These are phyloP conservation scores for Ceratobasidium sp. DNA, from an alignment of 1,284 basidiomycete genomes.

Conservation along the genomic window DNA sequence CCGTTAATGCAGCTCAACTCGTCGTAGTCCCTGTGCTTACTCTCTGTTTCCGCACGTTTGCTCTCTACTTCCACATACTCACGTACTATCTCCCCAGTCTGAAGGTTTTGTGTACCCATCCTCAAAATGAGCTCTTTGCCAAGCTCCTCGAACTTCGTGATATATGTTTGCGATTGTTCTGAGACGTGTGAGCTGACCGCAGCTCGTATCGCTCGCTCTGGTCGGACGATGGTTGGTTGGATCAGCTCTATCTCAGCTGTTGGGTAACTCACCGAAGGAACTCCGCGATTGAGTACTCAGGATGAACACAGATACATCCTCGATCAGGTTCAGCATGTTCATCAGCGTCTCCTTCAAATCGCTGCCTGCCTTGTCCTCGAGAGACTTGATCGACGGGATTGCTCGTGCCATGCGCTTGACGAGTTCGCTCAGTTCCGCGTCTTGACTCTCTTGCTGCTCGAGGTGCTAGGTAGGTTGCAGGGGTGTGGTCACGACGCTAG, in stretches of 20 bases:
- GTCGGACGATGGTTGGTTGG: no score
- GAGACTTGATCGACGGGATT: conserved; percentile 1
- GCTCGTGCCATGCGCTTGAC: neutral
- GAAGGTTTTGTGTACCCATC: no score
- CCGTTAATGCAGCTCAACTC: no score
- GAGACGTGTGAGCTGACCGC: no score
- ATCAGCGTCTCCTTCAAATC: neutral
- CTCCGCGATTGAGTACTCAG: neutral
- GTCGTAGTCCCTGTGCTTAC: no score
- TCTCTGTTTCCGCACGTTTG: neutral
- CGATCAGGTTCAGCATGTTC: neutral
- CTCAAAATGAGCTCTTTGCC: no score
- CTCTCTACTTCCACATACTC: neutral
- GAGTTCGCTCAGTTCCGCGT: neutral
- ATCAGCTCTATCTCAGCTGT: no score
- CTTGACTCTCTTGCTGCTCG: neutral
- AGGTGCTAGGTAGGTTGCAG: neutral
- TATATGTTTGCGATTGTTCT: no score
- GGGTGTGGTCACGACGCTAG: no score
- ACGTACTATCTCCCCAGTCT: no score
- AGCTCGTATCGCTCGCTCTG: no score
- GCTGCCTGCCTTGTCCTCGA: neutral
- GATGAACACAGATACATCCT: conserved; percentile 17
- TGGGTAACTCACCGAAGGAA: neutral
- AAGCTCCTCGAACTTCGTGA: no score